A percentile compares a stretch with the other conserved stretches of the same genome.
phyloP scores from a whole-genome alignment of 73 alveolate species.

The Blepharisma japonicum region DNA sequence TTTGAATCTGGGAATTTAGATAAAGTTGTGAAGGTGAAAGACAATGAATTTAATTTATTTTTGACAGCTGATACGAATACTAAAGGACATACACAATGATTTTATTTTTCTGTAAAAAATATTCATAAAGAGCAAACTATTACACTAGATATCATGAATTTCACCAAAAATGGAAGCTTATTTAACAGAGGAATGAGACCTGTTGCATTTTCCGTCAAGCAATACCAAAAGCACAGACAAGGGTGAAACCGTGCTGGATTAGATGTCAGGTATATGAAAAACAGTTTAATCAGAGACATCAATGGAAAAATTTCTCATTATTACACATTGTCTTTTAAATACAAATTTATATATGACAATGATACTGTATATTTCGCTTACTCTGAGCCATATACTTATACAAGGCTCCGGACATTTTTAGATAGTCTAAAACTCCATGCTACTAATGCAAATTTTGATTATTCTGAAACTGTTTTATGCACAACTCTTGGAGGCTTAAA shows the following conservation, averaged over 20 bases:
- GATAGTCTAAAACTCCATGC: constrained; percentile 20
- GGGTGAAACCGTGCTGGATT: constrained; percentile 64
- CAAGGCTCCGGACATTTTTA: constrained; percentile 20
- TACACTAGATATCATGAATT: constrained; percentile 43
- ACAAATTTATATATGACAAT: constrained; percentile 41
- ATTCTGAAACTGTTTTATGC: constrained; percentile 63
- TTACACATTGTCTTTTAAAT: constrained; percentile 60
- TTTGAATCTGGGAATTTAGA: constrained; percentile 82
- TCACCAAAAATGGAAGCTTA: constrained; percentile 43
- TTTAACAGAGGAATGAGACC: constrained; percentile 47
- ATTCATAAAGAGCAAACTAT: constrained; percentile 2
- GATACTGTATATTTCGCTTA: constrained; percentile 76
- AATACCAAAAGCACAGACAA: constrained; percentile 42
- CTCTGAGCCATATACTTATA: constrained; percentile 73
- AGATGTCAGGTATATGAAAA: constrained; percentile 42
- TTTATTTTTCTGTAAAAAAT: constrained; percentile 76
- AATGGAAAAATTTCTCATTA: neutral
- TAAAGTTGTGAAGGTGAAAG: constrained; percentile 53
- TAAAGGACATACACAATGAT: constrained; percentile 93
- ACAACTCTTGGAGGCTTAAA: constrained; percentile 75
- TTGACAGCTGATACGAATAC: constrained; percentile 94
- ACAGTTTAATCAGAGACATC: constrained; percentile 37
- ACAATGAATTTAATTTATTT: constrained; percentile 79
- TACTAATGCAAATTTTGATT: constrained; percentile 39
- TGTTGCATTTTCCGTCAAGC: constrained; percentile 45